Evolutionary conservation across 2,329 filamentous ascomycete genomes (phyloP).

Genomic region (Claviceps quebecensis): DNA sequence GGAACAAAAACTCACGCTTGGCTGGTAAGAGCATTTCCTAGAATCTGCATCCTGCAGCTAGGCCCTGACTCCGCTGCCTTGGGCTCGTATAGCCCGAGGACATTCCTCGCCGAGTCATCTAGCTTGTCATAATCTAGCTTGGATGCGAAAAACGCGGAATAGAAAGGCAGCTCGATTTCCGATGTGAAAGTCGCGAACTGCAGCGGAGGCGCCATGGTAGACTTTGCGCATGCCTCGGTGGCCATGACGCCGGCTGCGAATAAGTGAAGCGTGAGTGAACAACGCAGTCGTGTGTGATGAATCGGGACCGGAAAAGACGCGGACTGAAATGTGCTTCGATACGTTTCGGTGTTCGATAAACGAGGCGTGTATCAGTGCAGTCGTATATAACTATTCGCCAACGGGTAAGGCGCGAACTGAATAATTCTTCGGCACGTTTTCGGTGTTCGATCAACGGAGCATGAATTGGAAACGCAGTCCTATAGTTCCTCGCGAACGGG

Average conservation of each 20-base stretch:
- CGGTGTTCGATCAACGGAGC: too few relatives aligned
- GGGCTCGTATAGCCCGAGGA: slow-evolving; percentile 82
- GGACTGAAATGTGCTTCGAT: neutral
- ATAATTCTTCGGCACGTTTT: neutral
- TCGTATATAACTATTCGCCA: neutral
- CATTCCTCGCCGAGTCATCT: slow-evolving; percentile 76
- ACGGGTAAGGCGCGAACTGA: neutral
- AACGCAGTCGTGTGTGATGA: neutral
- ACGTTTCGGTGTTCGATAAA: neutral
- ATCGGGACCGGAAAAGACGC: neutral
- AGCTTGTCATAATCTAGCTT: slow-evolving; percentile 98
- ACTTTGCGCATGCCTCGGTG: neutral
- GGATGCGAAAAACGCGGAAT: slow-evolving; percentile 75
- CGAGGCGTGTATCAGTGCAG: neutral
- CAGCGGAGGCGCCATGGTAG: slow-evolving; percentile 36
- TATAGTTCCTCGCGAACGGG: neutral
- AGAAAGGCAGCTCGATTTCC: slow-evolving; percentile 92
- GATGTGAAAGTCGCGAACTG: slow-evolving; percentile 83
- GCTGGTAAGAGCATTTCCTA: slow-evolving; percentile 71
- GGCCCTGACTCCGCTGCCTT: slow-evolving; percentile 58
- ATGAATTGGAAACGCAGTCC: neutral
- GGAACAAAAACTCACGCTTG: slow-evolving; percentile 49
- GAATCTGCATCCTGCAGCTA: slow-evolving; percentile 80
- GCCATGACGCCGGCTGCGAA: neutral
- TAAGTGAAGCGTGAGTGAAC: neutral